Conservation (phyloP, 2,329 filamentous ascomycete species). For the Talaromyces verruculosus region DNA sequence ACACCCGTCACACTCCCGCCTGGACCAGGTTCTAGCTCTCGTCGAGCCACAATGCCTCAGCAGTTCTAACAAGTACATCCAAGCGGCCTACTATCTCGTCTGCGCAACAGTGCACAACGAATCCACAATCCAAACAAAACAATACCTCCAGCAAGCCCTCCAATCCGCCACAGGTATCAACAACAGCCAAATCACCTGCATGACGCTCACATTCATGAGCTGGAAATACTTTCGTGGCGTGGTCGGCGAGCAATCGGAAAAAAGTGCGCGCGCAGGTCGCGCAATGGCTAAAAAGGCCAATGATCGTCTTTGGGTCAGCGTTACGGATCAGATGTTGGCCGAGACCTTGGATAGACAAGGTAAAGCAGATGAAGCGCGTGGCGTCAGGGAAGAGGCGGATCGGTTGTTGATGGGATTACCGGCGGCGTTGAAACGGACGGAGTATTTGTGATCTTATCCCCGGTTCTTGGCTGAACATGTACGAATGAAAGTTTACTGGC, state of each 20-base stretch:
- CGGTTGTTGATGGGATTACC: slow-evolving; percentile 41
- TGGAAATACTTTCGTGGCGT: slow-evolving; percentile 78
- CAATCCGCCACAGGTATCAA: slow-evolving; percentile 65
- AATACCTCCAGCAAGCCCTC: slow-evolving; percentile 72
- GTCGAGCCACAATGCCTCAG: slow-evolving; percentile 67
- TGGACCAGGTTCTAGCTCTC: slow-evolving; percentile 62
- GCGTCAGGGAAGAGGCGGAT: slow-evolving; percentile 48
- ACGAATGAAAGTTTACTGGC: neutral
- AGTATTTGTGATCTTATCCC: slow-evolving; percentile 6
- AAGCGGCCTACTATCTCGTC: slow-evolving; percentile 74
- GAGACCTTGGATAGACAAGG: slow-evolving; percentile 74
- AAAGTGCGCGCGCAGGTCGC: slow-evolving; percentile 69
- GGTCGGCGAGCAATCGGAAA: slow-evolving; percentile 75
- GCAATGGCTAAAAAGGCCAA: slow-evolving; percentile 68
- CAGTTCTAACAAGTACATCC: slow-evolving; percentile 72
- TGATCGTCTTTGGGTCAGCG: slow-evolving; percentile 74
- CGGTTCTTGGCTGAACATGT: neutral
- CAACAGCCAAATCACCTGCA: slow-evolving; percentile 78
- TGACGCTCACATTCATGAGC: slow-evolving; percentile 83
- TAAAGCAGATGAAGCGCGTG: slow-evolving; percentile 54
- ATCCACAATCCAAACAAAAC: slow-evolving; percentile 75
- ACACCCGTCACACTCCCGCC: slow-evolving; percentile 59
- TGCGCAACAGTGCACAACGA: slow-evolving; percentile 65
- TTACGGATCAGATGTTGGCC: slow-evolving; percentile 74
- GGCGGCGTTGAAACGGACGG: slow-evolving; percentile 35